These are phyloP conservation scores for Hyaloperonospora arabidopsidis DNA, from an alignment of 352 stramenopile species.

Conservation along the genomic window DNA sequence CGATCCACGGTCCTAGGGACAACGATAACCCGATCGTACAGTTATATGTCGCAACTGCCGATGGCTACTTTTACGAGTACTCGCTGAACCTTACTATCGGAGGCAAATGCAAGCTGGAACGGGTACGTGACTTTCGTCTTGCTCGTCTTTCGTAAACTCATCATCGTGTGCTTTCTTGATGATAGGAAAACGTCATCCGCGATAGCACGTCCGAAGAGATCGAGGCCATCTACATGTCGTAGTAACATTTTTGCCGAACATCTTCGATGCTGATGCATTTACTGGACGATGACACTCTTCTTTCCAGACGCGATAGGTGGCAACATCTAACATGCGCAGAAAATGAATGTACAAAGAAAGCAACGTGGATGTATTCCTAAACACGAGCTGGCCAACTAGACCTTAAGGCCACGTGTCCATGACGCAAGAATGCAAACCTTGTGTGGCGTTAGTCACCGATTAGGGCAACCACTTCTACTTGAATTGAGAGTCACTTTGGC, in stretches of 20 bases:
- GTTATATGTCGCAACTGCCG: conserved; percentile 70
- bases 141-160: conserved; percentile 1
- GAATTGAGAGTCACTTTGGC: conserved; percentile 9
- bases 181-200: conserved; percentile 77
- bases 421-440: conserved; percentile 14
- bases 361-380: conserved; percentile 7
- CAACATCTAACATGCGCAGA: conserved; percentile 1
- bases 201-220: conserved; percentile 83
- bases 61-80: conserved; percentile 86
- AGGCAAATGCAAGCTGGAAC: conserved; percentile 76
- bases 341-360: conserved; percentile 17
- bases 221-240: conserved; percentile 75
- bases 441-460: conserved; percentile 4
- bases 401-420: conserved; percentile 12
- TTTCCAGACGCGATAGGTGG: conserved; percentile 6
- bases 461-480: conserved; percentile 10
- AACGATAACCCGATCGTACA: conserved; percentile 42
- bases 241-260: conserved; percentile 6
- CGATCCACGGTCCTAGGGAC: conserved; percentile 67
- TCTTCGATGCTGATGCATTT: not conserved
- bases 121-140: conserved; percentile 15
- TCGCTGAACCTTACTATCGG: conserved; percentile 61
- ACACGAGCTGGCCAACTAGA: conserved; percentile 14
- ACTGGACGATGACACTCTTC: not conserved
- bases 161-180: not conserved